Percentiles rank a stretch among this genome's conserved stretches.
Conservation (phyloP, 2,329 filamentous ascomycete genomes). For the Talaromyces sp. region DNA sequence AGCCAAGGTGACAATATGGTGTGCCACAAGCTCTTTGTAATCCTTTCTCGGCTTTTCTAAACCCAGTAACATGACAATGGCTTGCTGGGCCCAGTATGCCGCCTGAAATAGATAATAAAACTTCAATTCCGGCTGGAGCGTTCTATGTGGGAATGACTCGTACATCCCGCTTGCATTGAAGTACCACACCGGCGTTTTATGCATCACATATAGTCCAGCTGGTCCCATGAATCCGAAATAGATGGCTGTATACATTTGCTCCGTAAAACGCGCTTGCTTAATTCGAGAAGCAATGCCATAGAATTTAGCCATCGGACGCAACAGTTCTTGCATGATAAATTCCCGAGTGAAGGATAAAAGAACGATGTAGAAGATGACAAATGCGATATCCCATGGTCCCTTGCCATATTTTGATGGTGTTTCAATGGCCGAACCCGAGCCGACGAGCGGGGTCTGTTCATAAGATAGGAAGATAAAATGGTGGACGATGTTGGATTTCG, state of each 20-base stretch:
- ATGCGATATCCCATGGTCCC: slow-evolving; percentile 9
- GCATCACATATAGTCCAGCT: slow-evolving; percentile 6
- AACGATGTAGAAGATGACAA: slow-evolving; percentile 9
- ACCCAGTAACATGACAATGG: slow-evolving; percentile 10
- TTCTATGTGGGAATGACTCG: slow-evolving; percentile 7
- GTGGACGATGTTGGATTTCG: background rate
- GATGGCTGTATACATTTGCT: slow-evolving; percentile 11
- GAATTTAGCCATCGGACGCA: slow-evolving; percentile 2
- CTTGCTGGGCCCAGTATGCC: slow-evolving; percentile 12
- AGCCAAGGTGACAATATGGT: slow-evolving; percentile 10
- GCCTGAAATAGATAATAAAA: slow-evolving; percentile 11
- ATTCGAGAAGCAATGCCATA: slow-evolving; percentile 3
- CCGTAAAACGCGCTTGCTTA: slow-evolving; percentile 9
- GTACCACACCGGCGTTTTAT: slow-evolving; percentile 5
- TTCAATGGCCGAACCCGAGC: background rate
- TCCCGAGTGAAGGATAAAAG: slow-evolving; percentile 10
- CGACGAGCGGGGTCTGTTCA: background rate
- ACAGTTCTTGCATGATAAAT: slow-evolving; percentile 10
- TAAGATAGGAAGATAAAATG: slow-evolving; percentile 6
- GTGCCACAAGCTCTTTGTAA: slow-evolving; percentile 4
- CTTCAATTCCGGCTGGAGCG: slow-evolving; percentile 2
- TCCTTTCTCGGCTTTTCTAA: slow-evolving; percentile 12
- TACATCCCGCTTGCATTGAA: slow-evolving; percentile 11
- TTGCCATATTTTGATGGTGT: slow-evolving; percentile 5
- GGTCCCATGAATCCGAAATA: slow-evolving; percentile 11